phyloP scores from a whole-genome alignment of 805 yeast genomes.

The Tetrapisispora taiwanensis region DNA sequence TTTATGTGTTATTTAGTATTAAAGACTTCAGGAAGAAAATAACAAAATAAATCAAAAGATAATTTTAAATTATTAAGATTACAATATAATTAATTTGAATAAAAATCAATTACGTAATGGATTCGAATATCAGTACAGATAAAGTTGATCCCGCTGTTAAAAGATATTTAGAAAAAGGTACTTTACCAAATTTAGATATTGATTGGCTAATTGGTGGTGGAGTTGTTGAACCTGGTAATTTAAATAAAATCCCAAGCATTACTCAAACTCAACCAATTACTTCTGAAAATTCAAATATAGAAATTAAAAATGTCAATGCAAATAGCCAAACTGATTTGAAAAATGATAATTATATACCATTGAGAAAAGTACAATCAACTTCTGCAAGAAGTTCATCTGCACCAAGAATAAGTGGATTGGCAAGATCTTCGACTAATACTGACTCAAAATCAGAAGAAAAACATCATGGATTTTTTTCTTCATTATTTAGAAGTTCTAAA shows the following conservation, averaged over 20 bases:
- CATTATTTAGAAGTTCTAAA: constrained; percentile 25
- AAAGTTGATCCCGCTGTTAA: neutral
- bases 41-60: too few species aligned
- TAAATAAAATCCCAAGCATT: too few species aligned
- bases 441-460: constrained; percentile 4
- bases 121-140: neutral
- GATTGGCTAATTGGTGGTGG: constrained; percentile 23
- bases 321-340: neutral
- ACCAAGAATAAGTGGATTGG: neutral
- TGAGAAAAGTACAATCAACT: constrained; percentile 27
- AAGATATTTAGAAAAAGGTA: constrained; percentile 14
- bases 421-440: neutral
- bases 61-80: too few species aligned
- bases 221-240: neutral
- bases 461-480: constrained; percentile 29
- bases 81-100: too few species aligned
- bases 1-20: too few species aligned
- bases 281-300: neutral
- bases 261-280: too few species aligned
- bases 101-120: neutral
- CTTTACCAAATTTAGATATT: constrained; percentile 19
- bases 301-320: neutral
- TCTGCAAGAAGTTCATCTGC: constrained; percentile 12
- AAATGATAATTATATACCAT: constrained; percentile 1
- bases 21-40: too few species aligned